Evolutionary conservation across 2,329 filamentous ascomycete species (phyloP).

Genomic region (Pleomassaria siparia): DNA sequence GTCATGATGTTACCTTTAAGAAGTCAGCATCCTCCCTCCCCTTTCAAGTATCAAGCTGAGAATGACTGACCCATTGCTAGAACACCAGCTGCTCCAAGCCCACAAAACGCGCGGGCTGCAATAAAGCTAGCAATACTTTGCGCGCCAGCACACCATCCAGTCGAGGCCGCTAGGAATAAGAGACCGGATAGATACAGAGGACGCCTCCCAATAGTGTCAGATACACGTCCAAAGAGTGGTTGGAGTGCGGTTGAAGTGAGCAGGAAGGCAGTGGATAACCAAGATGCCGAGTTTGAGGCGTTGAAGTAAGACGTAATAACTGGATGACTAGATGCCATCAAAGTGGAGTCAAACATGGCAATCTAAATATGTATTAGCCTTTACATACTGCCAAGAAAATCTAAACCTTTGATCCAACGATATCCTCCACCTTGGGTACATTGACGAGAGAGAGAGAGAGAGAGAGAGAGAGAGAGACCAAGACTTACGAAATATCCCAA

Average conservation of each 20-base stretch:
- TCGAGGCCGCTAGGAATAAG: constrained; percentile 65
- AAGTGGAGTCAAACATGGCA: constrained; percentile 68
- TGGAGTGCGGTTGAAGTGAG: constrained; percentile 76
- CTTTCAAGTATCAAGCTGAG: not conserved
- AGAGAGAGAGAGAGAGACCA: not conserved
- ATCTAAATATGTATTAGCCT: constrained; percentile 45
- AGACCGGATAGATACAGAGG: constrained; percentile 65
- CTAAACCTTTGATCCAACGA: no score
- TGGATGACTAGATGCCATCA: constrained; percentile 80
- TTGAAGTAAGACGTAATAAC: constrained; percentile 80
- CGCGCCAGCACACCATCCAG: constrained; percentile 69
- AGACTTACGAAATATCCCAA: constrained; percentile 41
- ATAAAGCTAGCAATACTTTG: constrained; percentile 70
- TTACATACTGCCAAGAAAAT: not conserved
- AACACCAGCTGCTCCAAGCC: constrained; percentile 71
- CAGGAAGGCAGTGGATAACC: constrained; percentile 78
- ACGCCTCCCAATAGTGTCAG: constrained; percentile 72
- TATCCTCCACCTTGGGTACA: not conserved
- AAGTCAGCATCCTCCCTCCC: not conserved
- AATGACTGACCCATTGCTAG: constrained; percentile 59
- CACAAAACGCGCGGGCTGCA: constrained; percentile 68
- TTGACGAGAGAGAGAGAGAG: not conserved
- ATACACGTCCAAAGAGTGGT: constrained; percentile 72
- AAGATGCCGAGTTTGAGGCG: constrained; percentile 76
- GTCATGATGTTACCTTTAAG: constrained; percentile 61